phyloP scores from a whole-genome alignment of 2,329 filamentous ascomycete species.

The Penicillium glabrum region DNA sequence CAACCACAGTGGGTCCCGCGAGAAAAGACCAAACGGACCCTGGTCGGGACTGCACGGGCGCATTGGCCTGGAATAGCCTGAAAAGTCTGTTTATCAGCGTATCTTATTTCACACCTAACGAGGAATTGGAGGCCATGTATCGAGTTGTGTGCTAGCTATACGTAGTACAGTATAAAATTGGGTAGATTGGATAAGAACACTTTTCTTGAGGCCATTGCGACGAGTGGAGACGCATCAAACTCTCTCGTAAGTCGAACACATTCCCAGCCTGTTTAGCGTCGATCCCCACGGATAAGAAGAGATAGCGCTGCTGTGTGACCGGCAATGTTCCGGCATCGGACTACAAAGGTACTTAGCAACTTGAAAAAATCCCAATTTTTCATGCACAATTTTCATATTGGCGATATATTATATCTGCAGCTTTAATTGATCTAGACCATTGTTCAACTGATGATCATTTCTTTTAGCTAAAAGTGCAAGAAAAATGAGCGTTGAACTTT shows the following conservation, averaged over 20 bases:
- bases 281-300: constrained; percentile 4
- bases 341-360: background rate
- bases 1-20: constrained; percentile 18
- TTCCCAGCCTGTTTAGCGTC: background rate
- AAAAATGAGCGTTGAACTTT: background rate
- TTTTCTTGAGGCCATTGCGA: too few relatives aligned
- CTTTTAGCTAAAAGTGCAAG: background rate
- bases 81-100: background rate
- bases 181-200: too few relatives aligned
- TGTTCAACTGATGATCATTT: background rate
- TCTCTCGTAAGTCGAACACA: constrained; percentile 1
- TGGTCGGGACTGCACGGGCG: constrained; percentile 39
- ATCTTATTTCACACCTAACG: too few relatives aligned
- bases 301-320: background rate
- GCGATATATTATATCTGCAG: too few relatives aligned
- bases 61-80: constrained; percentile 24
- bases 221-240: background rate
- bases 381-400: too few relatives aligned
- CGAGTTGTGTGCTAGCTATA: background rate
- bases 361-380: too few relatives aligned
- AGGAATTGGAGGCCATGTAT: too few relatives aligned
- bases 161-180: background rate
- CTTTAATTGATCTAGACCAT: background rate
- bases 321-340: constrained; percentile 7
- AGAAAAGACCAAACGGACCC: constrained; percentile 32